A percentile compares a stretch with the other conserved stretches of the same genome.
Conservation (phyloP, 495 filamentous ascomycete species). For the Aspergillus biplanus region DNA sequence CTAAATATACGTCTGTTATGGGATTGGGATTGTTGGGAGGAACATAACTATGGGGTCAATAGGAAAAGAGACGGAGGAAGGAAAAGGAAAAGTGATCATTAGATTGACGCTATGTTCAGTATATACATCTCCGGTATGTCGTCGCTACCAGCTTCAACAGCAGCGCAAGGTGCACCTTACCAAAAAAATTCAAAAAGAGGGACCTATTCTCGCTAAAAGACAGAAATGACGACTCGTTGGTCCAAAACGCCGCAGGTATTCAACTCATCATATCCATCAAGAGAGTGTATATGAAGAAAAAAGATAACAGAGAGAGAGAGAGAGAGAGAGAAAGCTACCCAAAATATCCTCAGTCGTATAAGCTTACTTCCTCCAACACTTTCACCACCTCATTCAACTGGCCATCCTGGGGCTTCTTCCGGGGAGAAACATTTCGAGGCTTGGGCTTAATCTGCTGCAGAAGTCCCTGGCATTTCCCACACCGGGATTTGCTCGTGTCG, state of each 20-base stretch:
- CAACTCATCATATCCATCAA: too few relatives aligned
- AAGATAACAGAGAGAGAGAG: constrained; percentile 4
- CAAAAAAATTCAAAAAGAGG: too few relatives aligned
- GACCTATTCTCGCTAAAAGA: neutral
- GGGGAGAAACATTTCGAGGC: constrained; percentile 60
- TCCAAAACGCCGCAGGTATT: too few relatives aligned
- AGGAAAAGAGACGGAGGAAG: neutral
- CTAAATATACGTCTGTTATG: neutral
- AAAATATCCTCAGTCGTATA: constrained; percentile 3
- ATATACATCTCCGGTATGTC: too few relatives aligned
- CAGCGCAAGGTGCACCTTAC: too few relatives aligned
- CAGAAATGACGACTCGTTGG: neutral
- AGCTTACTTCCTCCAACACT: constrained; percentile 15
- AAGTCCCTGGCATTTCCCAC: constrained; percentile 67
- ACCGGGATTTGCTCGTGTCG: constrained; percentile 64
- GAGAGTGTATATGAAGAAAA: neutral
- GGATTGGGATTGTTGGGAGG: neutral
- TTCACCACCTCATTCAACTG: constrained; percentile 8
- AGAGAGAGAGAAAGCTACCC: constrained; percentile 5
- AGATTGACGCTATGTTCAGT: too few relatives aligned
- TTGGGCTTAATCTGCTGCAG: constrained; percentile 80
- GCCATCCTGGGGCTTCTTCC: constrained; percentile 51
- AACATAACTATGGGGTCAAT: neutral
- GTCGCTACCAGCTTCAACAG: too few relatives aligned
- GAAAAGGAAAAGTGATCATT: neutral